phyloP scores from a whole-genome alignment of 2,329 filamentous ascomycete species.

The Fusarium algeriense region DNA sequence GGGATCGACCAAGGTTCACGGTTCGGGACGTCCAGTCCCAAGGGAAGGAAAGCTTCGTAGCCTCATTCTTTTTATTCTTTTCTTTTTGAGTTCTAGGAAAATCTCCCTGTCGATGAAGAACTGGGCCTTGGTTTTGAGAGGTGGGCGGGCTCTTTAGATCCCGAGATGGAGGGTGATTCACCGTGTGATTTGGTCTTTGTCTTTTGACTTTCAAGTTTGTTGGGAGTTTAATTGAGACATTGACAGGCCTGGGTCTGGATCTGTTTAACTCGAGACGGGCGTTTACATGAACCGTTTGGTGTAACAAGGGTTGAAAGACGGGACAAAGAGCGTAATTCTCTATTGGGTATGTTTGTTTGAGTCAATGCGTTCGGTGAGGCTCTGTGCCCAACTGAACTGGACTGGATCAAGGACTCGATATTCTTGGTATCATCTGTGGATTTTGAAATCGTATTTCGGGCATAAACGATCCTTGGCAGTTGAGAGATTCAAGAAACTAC shows the following conservation, averaged over 20 bases:
- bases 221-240: conserved; percentile 3
- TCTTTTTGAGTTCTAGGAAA: conserved; percentile 18
- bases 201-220: conserved; percentile 2
- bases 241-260: conserved; percentile 4
- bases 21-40: conserved; percentile 27
- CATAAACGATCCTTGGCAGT: conserved; percentile 3
- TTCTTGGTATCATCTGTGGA: conserved; percentile 23
- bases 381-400: conserved; percentile 25
- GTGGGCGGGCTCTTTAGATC: conserved; percentile 17
- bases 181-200: conserved; percentile 29
- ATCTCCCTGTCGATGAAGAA: conserved; percentile 34
- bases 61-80: conserved; percentile 16
- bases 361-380: conserved; percentile 25
- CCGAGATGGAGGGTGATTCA: conserved; percentile 32
- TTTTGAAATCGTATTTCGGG: not conserved
- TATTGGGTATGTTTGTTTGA: not conserved
- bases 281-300: conserved; percentile 22
- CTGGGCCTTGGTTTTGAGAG: conserved; percentile 14
- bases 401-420: not conserved
- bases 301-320: conserved; percentile 17
- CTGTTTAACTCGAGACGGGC: conserved; percentile 16
- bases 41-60: conserved; percentile 18
- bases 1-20: conserved; percentile 25
- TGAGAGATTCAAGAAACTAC: conserved; percentile 13
- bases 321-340: conserved; percentile 12